Base-by-base conservation (phyloP, 345 rosid species). In the Eucalyptus victrix region DNA sequence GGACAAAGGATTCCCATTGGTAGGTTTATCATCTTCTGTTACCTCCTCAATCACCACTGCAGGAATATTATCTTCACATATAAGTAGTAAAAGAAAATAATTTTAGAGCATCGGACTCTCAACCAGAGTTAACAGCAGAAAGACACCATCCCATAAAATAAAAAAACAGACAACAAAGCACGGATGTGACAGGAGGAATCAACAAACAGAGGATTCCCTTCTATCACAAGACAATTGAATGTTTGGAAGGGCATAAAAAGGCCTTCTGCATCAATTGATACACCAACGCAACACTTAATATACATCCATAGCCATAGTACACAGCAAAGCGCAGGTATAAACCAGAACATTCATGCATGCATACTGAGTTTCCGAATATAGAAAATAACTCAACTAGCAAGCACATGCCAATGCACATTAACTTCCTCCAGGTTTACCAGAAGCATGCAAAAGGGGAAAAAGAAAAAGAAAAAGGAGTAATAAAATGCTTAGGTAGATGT, bases 11-110 rank as follows among this genome's bases (percentile, higher is more conserved):
- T 90, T 93, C 88, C 90, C 94, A 83, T 88, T 90, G 19, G 72
- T 51, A 80, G 95, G 94, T 89, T 94, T 92, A 67, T 96, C 96
- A 34, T 97, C 99, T 87, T 97, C 99, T 88, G 90, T 91, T 89
- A 97, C 95, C 96, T 97, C 99, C 98, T 98, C 98, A 90, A 89
- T 87, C 12, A 87, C 90, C 86, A 60, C 54, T 89, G 87, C 65
- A 32, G 32, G 34, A 88, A n/a, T 45, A 83, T 34, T 11, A 76
- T 40, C 85, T 53, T 85, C 80, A 58, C 32, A 24, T 13, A 28
- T 24, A 40, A 83, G 90, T 18, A 21, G 44, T 76, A 76, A 76
- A 44, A 76, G 30, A 13, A 76, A 12, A 76, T 76, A 40, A 40
- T 76, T 40, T 76, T 24, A 76, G 45, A 76, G 85, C 47, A 40